These are phyloP conservation scores for Crithidia expoeki DNA, from an alignment of 208 protist genomes.

Conservation along the genomic window DNA sequence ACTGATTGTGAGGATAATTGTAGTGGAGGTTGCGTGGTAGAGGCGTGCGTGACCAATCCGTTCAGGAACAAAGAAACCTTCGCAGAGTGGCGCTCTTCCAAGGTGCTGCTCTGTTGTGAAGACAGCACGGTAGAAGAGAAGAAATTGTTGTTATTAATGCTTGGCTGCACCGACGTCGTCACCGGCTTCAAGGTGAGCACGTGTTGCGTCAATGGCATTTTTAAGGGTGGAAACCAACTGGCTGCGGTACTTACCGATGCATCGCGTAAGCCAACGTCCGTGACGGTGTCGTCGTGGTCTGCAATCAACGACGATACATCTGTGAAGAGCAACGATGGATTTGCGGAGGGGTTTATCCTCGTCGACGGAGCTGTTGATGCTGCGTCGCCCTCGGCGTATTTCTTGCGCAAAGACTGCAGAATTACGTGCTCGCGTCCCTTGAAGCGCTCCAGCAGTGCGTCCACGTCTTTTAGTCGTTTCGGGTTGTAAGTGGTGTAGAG, in stretches of 20 bases:
- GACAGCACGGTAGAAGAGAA: too few relatives aligned
- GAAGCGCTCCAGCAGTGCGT: conserved; percentile 49
- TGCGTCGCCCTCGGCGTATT: conserved; percentile 32
- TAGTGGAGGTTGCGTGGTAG: neutral
- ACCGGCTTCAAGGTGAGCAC: conserved; percentile 5
- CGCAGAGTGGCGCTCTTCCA: neutral
- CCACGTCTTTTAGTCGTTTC: conserved; percentile 51
- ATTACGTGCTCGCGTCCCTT: conserved; percentile 56
- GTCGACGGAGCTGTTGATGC: neutral
- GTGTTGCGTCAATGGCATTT: neutral
- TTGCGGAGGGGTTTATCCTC: neutral
- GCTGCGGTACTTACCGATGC: too few relatives aligned
- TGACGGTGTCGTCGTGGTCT: neutral
- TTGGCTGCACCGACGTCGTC: neutral
- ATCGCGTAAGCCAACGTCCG: too few relatives aligned
- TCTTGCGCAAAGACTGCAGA: conserved; percentile 42
- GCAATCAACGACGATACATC: neutral
- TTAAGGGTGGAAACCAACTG: neutral
- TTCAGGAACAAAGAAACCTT: neutral
- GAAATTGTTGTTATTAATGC: too few relatives aligned
- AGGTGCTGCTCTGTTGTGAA: neutral
- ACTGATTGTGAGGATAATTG: neutral
- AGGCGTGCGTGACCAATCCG: neutral
- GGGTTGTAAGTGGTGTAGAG: conserved; percentile 72
- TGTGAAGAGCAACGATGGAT: conserved; percentile 1